Base-by-base conservation (phyloP, 1,139 yeast genomes). In the Geotrichum histeridarum region DNA sequence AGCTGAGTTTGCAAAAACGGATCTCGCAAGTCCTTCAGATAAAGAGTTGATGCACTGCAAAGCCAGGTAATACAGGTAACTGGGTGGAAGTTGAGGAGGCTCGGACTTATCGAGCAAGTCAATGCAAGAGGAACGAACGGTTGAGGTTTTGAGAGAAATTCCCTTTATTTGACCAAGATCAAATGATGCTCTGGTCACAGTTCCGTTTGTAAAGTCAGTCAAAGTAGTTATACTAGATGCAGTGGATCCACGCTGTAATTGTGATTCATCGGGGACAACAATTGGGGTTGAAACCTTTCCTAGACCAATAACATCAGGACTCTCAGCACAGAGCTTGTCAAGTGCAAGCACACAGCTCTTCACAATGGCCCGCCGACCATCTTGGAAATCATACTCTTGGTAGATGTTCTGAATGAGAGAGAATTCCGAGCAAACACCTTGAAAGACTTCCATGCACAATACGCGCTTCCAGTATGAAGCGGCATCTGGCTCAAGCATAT, bases 91-190 rank as follows among this genome's bases (percentile, higher is more conserved):
- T 1, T 70, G 64, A 0, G 87, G 83, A 0, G 95, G 83, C 37
- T 86, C 94, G 0, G 73, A 63, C 63, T 89, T 90, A 63, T 91
- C 98, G 35, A 91, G 73, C 56, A 84, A 79, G 57, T 90, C 96
- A 46, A 90, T 73, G 55, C 83, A 77, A 6, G 83, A 74, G 0
- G 82, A 73, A 60, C 83, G 80, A 53, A 81, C 71, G 0, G 74
- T 64, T 0, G 81, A 74, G 4, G 66, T 60, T 48, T 60, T 60
- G 8, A 58, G 36, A 2, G 71, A 66, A 57, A 64, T 47, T 9
- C 63, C 67, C 30, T 60, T 54, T 8, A 60, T 54, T 33, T 43
- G 53, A 8, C 38, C 30, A 9, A 48, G 36, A 17, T 53, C 56
- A 43, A 46, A 9, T 3, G 41, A 37, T 35, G 41, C 39, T 35